Conservation (phyloP, 1,284 basidiomycete species). For the Pseudozyma hubeiensis region DNA sequence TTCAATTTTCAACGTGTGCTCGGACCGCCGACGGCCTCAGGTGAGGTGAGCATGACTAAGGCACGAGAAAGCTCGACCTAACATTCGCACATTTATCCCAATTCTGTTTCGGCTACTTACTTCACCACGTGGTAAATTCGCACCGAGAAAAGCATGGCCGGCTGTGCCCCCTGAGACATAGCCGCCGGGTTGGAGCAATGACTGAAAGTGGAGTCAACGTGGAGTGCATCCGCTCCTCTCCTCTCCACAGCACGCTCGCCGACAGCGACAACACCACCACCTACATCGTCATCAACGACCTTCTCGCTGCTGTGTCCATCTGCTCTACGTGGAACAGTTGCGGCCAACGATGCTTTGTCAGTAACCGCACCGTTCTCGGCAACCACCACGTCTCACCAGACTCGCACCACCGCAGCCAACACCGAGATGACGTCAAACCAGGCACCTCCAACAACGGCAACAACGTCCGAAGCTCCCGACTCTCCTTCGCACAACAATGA, state of each 20-base stretch:
- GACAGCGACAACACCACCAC: no score
- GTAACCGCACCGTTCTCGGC: no score
- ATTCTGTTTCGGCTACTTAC: background rate
- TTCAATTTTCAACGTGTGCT: background rate
- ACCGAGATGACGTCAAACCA: background rate
- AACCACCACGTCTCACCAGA: no score
- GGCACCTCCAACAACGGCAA: background rate
- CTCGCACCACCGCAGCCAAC: no score
- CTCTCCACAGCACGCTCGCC: no score
- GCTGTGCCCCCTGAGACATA: constrained; percentile 1
- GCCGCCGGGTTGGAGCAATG: no score
- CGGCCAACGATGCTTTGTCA: no score
- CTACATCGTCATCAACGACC: no score
- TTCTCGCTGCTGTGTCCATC: no score
- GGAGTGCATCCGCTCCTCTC: no score
- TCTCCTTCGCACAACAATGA: background rate
- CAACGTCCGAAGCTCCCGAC: background rate
- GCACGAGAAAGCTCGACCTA: background rate
- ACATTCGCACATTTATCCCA: background rate
- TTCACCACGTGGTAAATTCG: constrained; percentile 1
- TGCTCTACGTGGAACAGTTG: no score
- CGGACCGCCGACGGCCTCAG: background rate
- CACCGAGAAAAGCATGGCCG: background rate
- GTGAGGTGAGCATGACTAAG: constrained; percentile 5
- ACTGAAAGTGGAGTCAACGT: no score